Evolutionary conservation across 108 stramenopile species (phyloP), one percentile per base, ranked within the genome.

Genomic region (Fistulifera solaris): DNA sequence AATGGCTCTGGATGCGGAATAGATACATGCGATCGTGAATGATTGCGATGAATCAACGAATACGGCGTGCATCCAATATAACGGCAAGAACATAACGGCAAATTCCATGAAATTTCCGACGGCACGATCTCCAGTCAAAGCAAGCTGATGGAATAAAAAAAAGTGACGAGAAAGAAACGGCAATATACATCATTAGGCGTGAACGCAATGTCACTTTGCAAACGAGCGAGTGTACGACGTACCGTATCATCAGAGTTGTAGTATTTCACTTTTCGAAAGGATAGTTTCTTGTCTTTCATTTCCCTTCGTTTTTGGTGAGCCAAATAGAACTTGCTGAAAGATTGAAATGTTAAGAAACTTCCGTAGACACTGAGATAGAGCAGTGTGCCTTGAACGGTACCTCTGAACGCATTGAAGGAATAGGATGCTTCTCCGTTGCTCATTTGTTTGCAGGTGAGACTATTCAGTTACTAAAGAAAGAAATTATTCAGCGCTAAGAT

Each of bases 61-160:
- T 22, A 55, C 14, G 1, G 62, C 62, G 27, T 63, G 62, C 42
- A 63, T 43, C 62, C 62, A 63, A n/a, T 43, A 31, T 18, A 63
- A 43, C 6, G 62, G 62, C 25, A 63, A 16, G 22, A 63, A 63
- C 1, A 55, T 18, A 15, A 63, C 15, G 24, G 54, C 53, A 15
- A 21, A 35, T 55, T 63, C 62, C 10, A 54, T 7, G 21, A 28
- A 63, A 31, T 63, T 63, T 45, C 62, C 62, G 5, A 55, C 54
- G 1, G 62, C 27, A 1, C 62, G 62, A 28, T 63, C 62, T 8
- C 62, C 62, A n/a, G 22, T 15, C 17, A 63, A 27, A 1, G 62
- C 62, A 17, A 35, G 31, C 31, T 35, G 31, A 8, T 35, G 8
- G 6, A 35, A 6, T 3, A 35, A 35, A 35, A 8, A 35, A 35